A percentile compares a stretch with the other conserved stretches of the same genome.
Conservation (phyloP, 2,329 filamentous ascomycete species). For the Aotearoamyces nothofagi region DNA sequence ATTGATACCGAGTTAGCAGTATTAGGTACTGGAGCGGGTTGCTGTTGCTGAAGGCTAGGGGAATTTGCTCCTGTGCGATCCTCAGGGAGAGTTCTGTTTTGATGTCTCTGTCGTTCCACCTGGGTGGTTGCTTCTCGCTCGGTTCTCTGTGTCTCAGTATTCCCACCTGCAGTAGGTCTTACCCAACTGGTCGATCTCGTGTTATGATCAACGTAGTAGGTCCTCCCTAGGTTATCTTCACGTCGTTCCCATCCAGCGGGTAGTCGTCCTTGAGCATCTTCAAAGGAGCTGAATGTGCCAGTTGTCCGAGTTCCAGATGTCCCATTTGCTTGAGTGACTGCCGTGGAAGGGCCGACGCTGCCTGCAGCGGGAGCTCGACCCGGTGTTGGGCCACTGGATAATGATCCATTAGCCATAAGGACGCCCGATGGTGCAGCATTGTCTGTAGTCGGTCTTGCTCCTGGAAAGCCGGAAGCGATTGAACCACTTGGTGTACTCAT, state of each 20-base stretch:
- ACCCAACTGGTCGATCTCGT: conserved; percentile 95
- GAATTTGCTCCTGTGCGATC: conserved; percentile 90
- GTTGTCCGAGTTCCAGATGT: conserved; percentile 9
- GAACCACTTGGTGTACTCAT: conserved; percentile 18
- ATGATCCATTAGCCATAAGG: conserved; percentile 16
- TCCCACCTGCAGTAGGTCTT: conserved; percentile 66
- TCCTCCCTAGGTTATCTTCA: conserved; percentile 87
- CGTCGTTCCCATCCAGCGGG: conserved; percentile 92
- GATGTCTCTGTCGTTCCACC: conserved; percentile 82
- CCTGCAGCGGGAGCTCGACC: conserved; percentile 19
- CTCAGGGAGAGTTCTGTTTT: conserved; percentile 89
- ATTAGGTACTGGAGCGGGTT: conserved; percentile 20
- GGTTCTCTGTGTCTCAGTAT: conserved; percentile 58
- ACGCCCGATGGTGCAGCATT: conserved; percentile 10
- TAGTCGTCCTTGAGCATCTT: conserved; percentile 85
- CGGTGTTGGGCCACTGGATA: conserved; percentile 17
- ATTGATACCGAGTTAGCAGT: conserved; percentile 54
- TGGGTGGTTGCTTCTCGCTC: conserved; percentile 85
- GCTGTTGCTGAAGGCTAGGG: conserved; percentile 48
- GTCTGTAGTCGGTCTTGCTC: conserved; percentile 22
- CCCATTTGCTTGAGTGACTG: conserved; percentile 11
- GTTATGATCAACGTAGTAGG: conserved; percentile 98
- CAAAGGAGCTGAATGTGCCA: conserved; percentile 72
- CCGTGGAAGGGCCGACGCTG: conserved; percentile 13
- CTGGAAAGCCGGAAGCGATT: conserved; percentile 11